These are phyloP conservation scores for Phlyctochytrium bullatum DNA, from an alignment of 192 early-diverging fungal species.

Conservation along the genomic window DNA sequence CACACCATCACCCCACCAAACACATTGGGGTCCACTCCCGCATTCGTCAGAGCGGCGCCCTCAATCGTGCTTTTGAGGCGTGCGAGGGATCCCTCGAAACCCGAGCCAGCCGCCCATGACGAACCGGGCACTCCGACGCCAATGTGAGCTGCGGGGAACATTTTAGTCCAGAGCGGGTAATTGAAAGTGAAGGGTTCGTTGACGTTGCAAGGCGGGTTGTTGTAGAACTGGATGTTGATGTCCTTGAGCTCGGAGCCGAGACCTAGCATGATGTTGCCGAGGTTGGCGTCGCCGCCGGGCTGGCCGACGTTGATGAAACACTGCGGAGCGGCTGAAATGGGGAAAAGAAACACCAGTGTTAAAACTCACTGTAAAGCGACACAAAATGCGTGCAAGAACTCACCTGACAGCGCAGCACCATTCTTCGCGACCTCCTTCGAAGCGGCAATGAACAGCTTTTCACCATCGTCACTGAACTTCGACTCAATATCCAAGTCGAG, in stretches of 20 bases:
- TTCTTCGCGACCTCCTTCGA: no score
- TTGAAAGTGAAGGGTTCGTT: constrained; percentile 1
- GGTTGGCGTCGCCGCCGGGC: not conserved
- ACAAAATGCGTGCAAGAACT: not conserved
- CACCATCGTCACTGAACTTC: not conserved
- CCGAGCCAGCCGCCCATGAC: not conserved
- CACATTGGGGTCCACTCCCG: not conserved
- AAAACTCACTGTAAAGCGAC: no score
- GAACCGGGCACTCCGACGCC: not conserved
- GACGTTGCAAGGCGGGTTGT: constrained; percentile 1
- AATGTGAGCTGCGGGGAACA: not conserved
- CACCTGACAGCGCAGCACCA: no score
- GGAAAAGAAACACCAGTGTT: no score
- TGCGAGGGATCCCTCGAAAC: not conserved
- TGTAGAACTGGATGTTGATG: constrained; percentile 3
- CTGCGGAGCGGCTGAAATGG: not conserved
- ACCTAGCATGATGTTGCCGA: not conserved
- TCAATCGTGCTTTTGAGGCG: not conserved
- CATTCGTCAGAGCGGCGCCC: no score
- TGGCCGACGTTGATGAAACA: no score
- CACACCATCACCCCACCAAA: not conserved
- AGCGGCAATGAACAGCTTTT: no score
- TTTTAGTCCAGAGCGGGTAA: not conserved
- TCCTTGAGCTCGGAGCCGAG: not conserved
- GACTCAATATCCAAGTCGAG: not conserved